Evolutionary conservation across 257 asterid species (phyloP), one percentile per base, ranked within the genome.

Genomic region (Solanum peruvianum): DNA sequence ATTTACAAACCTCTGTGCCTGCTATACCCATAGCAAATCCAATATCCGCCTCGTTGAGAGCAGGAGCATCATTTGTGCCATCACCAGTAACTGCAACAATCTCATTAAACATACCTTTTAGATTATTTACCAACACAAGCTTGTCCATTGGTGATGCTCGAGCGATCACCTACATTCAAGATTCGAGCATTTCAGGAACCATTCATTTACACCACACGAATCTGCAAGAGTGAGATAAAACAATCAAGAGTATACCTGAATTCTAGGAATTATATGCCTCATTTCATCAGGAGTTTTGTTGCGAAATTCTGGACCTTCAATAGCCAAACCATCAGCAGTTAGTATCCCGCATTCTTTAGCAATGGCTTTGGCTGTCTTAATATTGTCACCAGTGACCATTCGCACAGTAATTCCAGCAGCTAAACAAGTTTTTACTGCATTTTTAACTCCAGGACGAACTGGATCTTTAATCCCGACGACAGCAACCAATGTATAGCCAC

Each of bases 1-100:
- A 67, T 70, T 70, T 71, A 20, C 91, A 67, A 31, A 96, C 99
- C 98, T 96, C 98, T 67, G 99, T 96, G 88, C 99, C 99, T 29
- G 96, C 84, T 84, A 94, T 96, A 35, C 98, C 99, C 98, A 95
- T 96, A 73, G 99, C 98, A 89, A 96, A 88, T 88, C 99, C 98
- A 76, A 96, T 95, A 89, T 96, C 98, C 29, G 99, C 96, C 83
- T 95, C 98, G 20, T 92, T 96, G 91, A 96, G 89, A 87, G 99
- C 98, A 39, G 99, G 99, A 84, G 98, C 99, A 88, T 96, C 99
- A 86, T 96, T 96, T 45, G 99, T 96, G 62, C 99, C 98, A 87
- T 95, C 99, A 78, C 99, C 98, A 12, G 99, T 96, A 47, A 96
- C 99, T 7, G 96, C 95, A 37, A 93, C 98, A 42, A 94, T 95